Evolutionary conservation across 2,329 filamentous ascomycete species (phyloP), one percentile per base, ranked within the genome.

Genomic region (Dactylellina sp.): DNA sequence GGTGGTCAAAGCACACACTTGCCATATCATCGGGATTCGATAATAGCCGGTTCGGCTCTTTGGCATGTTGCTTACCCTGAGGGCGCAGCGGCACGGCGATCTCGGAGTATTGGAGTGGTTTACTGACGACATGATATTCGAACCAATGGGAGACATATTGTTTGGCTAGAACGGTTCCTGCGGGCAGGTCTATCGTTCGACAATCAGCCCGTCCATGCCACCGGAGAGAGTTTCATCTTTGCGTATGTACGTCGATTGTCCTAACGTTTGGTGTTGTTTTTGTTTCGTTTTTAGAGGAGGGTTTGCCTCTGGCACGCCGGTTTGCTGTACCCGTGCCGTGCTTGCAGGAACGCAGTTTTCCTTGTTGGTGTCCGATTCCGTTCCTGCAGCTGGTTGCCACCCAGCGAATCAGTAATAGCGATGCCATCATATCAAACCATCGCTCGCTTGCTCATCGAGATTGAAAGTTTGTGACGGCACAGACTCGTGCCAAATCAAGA

Each of bases 11-110:
- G 66, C 66, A 72, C 66, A 72, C 65, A 52, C 56, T 28, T 35
- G 49, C 40, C 50, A 59, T 63, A 11, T 22, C 52, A 35, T 71
- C 66, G 66, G 60, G 59, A 64, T 60, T 64, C 50, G 52, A 72
- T 65, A 72, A 72, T 72, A 72, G 66, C 66, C 66, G 66, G 66
- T 55, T 72, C 66, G 66, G 66, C 66, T 72, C 66, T 72, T 59
- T 72, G 59, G 60, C 60, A 72, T 22, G 52, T 55, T 72, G 66
- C 66, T 64, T 62, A 24, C 28, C 35, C 20, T 71, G 25, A 70
- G 56, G 66, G 66, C 57, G 47, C 32, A 50, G 66, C 59, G 64
- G 56, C 64, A 70, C 47, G 64, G 64, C 56, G 64, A 62, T 70
- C 64, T 70, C 64, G 64, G 64, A 68, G 63, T 68, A 60, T 68